Base-by-base conservation (phyloP, 805 yeast species). In the Yamadazyma paraphyllophila region DNA sequence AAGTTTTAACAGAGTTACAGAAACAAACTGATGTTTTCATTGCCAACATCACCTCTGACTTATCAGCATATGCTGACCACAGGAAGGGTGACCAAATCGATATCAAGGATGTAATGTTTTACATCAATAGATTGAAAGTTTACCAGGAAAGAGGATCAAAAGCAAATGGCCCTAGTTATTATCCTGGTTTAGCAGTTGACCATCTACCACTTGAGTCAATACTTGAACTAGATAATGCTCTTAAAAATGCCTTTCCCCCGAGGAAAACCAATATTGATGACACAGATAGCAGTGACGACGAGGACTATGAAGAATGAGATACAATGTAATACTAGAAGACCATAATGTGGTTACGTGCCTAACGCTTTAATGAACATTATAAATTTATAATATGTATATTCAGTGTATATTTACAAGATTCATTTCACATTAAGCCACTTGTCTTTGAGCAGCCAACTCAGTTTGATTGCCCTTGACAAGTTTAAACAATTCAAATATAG, bases 401-500 rank as follows among this genome's bases (percentile, higher is more conserved):
- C 33, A 41, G 44, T 49, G 47, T 37, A 37, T 57, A 58, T 56
- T 51, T 54, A 51, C 58, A 54, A 16, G 47, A 25, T 13, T 29
- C 45, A 42, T 42, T 35, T 34, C 39, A 35, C 39, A 7, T 35
- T 36, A 17, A 12, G 31, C 39, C 52, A 50, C 41, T 47, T 54
- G 57, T 55, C 55, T 48, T 49, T 58, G 57, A 7, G 44, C 44
- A 10, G 60, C 57, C 15, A 57, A 45, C 29, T 55, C 56, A 3
- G 31, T 44, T 48, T 67, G 71, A 13, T 52, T 59, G 15, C 65
- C 60, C 44, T 62, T 68, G 6, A 74, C 74, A 45, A 85, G 61
- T 49, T 82, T 73, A 59, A 83, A 87, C 39, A 91, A 71, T 59
- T 88, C 95, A 51, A 89, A 85, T 13, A 88, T 71, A 0, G 97